Evolutionary conservation across 768 basidiomycete genomes (phyloP), one percentile per base, ranked within the genome.

Genomic region (Hypsizygus marmoreus): DNA sequence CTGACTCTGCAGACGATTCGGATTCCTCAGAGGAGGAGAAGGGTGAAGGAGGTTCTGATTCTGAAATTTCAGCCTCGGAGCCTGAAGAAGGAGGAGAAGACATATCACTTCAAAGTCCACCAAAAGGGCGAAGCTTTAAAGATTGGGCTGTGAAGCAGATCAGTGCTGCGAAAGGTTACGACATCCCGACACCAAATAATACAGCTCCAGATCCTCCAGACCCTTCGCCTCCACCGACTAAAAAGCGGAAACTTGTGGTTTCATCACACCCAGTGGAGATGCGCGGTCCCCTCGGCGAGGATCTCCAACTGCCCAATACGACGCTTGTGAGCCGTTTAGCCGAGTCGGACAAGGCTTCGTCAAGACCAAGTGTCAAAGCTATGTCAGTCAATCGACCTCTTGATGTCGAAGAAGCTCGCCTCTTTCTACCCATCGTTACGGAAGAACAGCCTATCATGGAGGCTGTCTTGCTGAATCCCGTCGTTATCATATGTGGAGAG

Each of bases 401-500:
- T 11, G 87, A 86, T 14, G 82, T 95, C 4, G 79, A 89, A 50
- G 88, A 88, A 50, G 74, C 84, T 2, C 75, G 97, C 32, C 66
- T 93, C 40, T 71, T 87, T 47, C 69, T 99, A 2, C 97, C 97
- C 3, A 92, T 98, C 51, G 79, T 91, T 14, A 82, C 88, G 6
- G 95, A 98, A 63, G 97, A 99, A 59, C 94, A 98, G 58, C 76
- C 82, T 2, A 92, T 99, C 43, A 88, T 98, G 84, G 94, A 95
- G 59, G 81, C 92, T 4, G 82, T 99, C 34, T 66, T 91, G 43
- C 71, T 97, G 26, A 84, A 98, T 62, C 82, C 88, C 0, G 88
- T 95, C 5, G 86, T 93, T 22, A 79, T 95, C 45, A 84, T 97
- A 33, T 79, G 77, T 44, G 79, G 97, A 65, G 95, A 99, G 73